These are phyloP conservation scores for Mollisia scopiformis DNA, from an alignment of 2,329 filamentous ascomycete genomes.

Conservation along the genomic window DNA sequence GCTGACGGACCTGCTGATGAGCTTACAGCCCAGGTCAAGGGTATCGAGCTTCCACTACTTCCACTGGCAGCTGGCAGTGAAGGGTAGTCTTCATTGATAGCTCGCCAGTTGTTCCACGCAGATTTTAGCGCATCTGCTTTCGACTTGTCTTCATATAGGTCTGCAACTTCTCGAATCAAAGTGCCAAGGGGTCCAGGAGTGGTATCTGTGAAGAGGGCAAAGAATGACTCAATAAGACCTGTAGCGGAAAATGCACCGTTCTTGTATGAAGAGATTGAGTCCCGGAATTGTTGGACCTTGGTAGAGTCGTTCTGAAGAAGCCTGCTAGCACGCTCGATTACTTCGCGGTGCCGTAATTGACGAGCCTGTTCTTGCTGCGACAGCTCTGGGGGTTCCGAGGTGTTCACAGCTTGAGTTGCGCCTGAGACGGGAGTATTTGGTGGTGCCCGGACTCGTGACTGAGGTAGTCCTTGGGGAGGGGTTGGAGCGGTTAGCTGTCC, in stretches of 20 bases:
- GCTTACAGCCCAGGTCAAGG: slow-evolving; percentile 36
- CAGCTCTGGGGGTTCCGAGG: slow-evolving; percentile 54
- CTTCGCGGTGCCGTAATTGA: slow-evolving; percentile 76
- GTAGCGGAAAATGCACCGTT: slow-evolving; percentile 69
- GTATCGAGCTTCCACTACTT: slow-evolving; percentile 44
- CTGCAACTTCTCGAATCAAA: slow-evolving; percentile 86
- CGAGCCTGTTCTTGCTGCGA: slow-evolving; percentile 82
- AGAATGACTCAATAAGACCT: slow-evolving; percentile 84
- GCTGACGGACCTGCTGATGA: slow-evolving; percentile 21
- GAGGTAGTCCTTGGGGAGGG: slow-evolving; percentile 45
- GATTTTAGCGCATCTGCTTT: slow-evolving; percentile 77
- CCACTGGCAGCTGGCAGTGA: slow-evolving; percentile 76
- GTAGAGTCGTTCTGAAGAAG: slow-evolving; percentile 76
- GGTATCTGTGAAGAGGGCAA: slow-evolving; percentile 79
- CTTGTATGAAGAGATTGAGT: slow-evolving; percentile 78
- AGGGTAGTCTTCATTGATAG: slow-evolving; percentile 95
- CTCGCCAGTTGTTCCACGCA: slow-evolving; percentile 94
- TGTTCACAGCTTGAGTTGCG: slow-evolving; percentile 46
- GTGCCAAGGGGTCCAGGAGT: slow-evolving; percentile 82
- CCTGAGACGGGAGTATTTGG: slow-evolving; percentile 24
- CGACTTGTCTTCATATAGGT: slow-evolving; percentile 82
- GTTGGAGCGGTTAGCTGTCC: slow-evolving; percentile 65
- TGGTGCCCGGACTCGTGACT: slow-evolving; percentile 22
- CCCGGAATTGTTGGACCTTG: slow-evolving; percentile 79
- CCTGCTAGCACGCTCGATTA: slow-evolving; percentile 82